Base-by-base conservation (phyloP, 2,329 filamentous ascomycete genomes). In the Podosphaera aphanis region DNA sequence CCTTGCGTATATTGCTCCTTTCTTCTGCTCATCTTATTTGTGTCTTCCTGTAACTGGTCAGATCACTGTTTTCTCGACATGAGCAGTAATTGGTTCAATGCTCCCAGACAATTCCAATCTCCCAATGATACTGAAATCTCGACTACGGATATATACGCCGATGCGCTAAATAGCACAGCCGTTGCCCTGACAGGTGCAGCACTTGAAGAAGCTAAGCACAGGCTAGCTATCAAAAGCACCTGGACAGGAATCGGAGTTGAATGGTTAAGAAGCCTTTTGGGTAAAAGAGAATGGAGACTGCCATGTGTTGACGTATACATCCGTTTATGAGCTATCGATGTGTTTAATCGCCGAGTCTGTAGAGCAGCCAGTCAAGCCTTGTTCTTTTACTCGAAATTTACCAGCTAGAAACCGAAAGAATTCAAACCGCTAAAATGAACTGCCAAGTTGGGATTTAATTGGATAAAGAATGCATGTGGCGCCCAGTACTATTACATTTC, bases 1-100 rank as follows among this genome's bases (percentile, higher is more conserved):
- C 90, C 90, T 46, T 98, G 90, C 67, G 79, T 93, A 55, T 98
- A 98, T 71, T 98, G 90, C 73, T 93, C 85, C 49, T 77, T 94
- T 50, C 79, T 98, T 46, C 83, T 98, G 43, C 73, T 93, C 52
- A 85, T 95, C 55, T 83, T 98, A 55, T 93, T 94, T 67, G 73
- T 86, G 53, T 92, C 85, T 21, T 85, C 80, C 21, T 90, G 83
- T 63, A 79, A 86, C 70, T 90, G 83, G 83, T 82, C 79, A 53
- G 81, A 86, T 60, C 76, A 77, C 46, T 90, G 83, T 60, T 90
- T 95, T 66, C 90, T 95, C 68, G 88, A 95, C 66, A 81, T 94
- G 59, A 60, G 69, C 53, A 81, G 77, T 56, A 84, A 92, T 65
- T 95, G 86, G 88, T 95, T 95, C 62, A 77, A 86, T 54, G 79